Evolutionary conservation across 2,329 filamentous ascomycete species (phyloP).

Genomic region (Talaromyces sp.): DNA sequence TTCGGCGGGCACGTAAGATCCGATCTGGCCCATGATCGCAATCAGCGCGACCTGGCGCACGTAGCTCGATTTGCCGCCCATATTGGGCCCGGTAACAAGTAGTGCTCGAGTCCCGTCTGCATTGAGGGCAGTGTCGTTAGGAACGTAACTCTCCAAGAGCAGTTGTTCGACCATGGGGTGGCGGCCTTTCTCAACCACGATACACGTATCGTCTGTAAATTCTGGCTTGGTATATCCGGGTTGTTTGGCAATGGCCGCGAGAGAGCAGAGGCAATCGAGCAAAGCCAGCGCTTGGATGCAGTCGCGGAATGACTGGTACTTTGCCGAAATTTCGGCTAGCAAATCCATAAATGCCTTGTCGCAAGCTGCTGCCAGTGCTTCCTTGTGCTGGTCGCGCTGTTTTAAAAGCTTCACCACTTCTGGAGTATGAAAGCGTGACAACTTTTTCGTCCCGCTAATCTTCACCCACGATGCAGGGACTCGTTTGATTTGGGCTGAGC

Average conservation of each 20-base stretch:
- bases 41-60: conserved; percentile 89
- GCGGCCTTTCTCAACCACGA: conserved; percentile 69
- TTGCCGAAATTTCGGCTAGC: conserved; percentile 67
- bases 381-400: conserved; percentile 91
- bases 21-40: conserved; percentile 88
- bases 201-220: conserved; percentile 59
- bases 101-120: conserved; percentile 64
- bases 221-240: conserved; percentile 83
- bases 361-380: conserved; percentile 86
- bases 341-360: conserved; percentile 73
- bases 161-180: conserved; percentile 96
- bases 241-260: conserved; percentile 76
- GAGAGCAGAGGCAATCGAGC: conserved; percentile 82
- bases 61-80: conserved; percentile 98
- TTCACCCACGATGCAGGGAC: conserved; percentile 95
- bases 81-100: conserved; percentile 93
- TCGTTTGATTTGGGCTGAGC: conserved; percentile 63
- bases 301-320: conserved; percentile 86
- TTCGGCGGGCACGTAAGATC: conserved; percentile 83
- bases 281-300: conserved; percentile 79
- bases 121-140: conserved; percentile 75
- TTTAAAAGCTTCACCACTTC: conserved; percentile 76
- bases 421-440: conserved; percentile 90
- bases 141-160: conserved; percentile 80
- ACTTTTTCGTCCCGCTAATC: conserved; percentile 87